Percentiles rank a stretch among this genome's conserved stretches.
Evolutionary conservation across 2,329 filamentous ascomycete species (phyloP).

Genomic region (Aureobasidium leucospermi): DNA sequence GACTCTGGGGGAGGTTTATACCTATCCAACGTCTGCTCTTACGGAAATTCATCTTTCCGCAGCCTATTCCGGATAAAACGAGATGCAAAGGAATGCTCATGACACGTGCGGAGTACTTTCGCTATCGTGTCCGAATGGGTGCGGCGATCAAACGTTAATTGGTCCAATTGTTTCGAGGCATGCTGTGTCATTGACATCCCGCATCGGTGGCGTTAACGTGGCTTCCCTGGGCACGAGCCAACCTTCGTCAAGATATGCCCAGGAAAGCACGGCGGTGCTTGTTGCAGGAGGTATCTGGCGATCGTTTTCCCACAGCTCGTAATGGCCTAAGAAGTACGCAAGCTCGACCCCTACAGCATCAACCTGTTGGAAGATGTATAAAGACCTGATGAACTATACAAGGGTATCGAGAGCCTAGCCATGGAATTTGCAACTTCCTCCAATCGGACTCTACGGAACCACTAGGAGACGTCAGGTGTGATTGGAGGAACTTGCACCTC

Average conservation of each 20-base stretch:
- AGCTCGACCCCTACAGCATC: not conserved
- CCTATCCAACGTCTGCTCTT: not conserved
- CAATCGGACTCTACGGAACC: not conserved
- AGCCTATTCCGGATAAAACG: not conserved
- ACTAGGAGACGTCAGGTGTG: not conserved
- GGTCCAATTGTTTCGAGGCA: not conserved
- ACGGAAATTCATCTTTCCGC: not conserved
- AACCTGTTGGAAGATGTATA: not conserved
- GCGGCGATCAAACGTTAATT: constrained; percentile 8
- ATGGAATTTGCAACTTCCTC: not conserved
- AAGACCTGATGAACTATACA: not conserved
- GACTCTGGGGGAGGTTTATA: constrained; percentile 3
- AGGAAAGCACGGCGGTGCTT: not conserved
- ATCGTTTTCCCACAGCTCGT: not conserved
- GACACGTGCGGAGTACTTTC: constrained; percentile 1
- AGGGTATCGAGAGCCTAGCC: not conserved
- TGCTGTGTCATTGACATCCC: not conserved
- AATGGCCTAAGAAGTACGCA: not conserved
- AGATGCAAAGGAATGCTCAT: not conserved
- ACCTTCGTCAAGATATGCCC: constrained; percentile 1
- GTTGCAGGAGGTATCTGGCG: not conserved
- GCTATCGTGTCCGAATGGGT: not conserved
- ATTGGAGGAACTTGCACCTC: not conserved
- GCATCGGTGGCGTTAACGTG: not conserved
- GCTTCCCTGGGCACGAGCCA: constrained; percentile 3